A percentile compares a stretch with the other conserved stretches of the same genome.
These are phyloP conservation scores for Isatis lusitanica DNA, from an alignment of 441 rosid genomes.

Conservation along the genomic window DNA sequence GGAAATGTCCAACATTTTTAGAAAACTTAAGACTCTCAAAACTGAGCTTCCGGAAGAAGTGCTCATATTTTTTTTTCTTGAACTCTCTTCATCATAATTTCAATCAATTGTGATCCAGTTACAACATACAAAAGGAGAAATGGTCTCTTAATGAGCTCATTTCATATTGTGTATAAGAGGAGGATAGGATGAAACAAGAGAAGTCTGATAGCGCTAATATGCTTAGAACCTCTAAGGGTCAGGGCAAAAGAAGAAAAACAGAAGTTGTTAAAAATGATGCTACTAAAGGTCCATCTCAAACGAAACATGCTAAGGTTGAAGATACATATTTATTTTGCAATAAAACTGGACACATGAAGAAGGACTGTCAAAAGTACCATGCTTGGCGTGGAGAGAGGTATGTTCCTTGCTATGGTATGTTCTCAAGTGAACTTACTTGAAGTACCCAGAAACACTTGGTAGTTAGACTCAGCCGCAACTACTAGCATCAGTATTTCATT, in stretches of 20 bases:
- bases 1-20: not conserved
- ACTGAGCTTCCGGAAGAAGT: not conserved
- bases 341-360: not conserved
- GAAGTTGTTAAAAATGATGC: not conserved
- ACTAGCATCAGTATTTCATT: not conserved
- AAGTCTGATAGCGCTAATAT: too few species aligned
- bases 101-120: not conserved
- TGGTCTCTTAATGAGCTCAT: not conserved
- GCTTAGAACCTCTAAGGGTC: not conserved
- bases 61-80: not conserved
- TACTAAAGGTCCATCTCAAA: not conserved
- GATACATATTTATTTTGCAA: not conserved
- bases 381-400: not conserved
- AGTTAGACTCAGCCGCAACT: not conserved
- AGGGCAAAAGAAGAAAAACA: not conserved
- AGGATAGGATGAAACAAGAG: too few species aligned
- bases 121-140: not conserved
- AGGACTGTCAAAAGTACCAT: not conserved
- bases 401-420: not conserved
- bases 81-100: not conserved
- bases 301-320: not conserved
- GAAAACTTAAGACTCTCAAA: not conserved
- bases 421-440: not conserved
- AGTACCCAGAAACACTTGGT: not conserved
- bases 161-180: not conserved